A percentile compares a stretch with the other conserved stretches of the same genome.
Conservation (phyloP, 495 filamentous ascomycete species). For the Lasiosphaeria hispida region DNA sequence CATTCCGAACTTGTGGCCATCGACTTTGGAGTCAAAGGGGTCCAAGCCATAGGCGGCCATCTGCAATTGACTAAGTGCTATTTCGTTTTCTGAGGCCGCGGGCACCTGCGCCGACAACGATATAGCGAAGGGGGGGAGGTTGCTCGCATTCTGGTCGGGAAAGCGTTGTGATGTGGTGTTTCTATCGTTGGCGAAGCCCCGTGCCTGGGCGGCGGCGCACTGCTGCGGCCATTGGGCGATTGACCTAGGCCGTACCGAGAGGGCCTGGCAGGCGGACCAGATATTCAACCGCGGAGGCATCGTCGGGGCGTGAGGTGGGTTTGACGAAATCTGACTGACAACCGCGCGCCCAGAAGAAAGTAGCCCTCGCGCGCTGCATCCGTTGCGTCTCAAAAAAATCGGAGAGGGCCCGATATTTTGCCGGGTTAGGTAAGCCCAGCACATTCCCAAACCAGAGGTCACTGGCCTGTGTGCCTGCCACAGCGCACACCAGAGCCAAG, state of each 20-base stretch:
- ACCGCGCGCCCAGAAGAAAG: neutral
- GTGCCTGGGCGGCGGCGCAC: slow-evolving; percentile 56
- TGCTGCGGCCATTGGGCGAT: slow-evolving; percentile 57
- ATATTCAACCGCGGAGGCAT: slow-evolving; percentile 55
- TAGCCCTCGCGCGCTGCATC: neutral
- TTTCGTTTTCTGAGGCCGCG: slow-evolving; percentile 33
- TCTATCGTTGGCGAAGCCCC: slow-evolving; percentile 26
- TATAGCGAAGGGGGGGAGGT: neutral
- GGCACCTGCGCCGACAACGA: slow-evolving; percentile 22
- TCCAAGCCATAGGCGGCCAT: slow-evolving; percentile 33
- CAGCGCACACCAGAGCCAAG: too few relatives aligned
- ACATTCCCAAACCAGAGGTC: too few relatives aligned
- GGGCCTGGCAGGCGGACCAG: slow-evolving; percentile 41
- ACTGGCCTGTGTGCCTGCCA: too few relatives aligned
- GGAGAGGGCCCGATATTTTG: neutral
- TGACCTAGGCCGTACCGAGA: slow-evolving; percentile 43
- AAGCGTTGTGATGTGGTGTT: slow-evolving; percentile 10
- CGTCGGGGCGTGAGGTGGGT: slow-evolving; percentile 8
- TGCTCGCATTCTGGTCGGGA: slow-evolving; percentile 2
- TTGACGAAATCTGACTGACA: slow-evolving; percentile 1
- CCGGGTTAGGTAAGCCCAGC: neutral
- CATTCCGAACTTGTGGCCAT: slow-evolving; percentile 71
- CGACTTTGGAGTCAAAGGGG: slow-evolving; percentile 26
- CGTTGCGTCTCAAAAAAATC: too few relatives aligned
- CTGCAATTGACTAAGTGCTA: slow-evolving; percentile 37